A percentile compares a stretch with the other conserved stretches of the same genome.
These are phyloP conservation scores for Aegilops longissima DNA, from an alignment of 176 grass and related monocot genomes.

Conservation along the genomic window DNA sequence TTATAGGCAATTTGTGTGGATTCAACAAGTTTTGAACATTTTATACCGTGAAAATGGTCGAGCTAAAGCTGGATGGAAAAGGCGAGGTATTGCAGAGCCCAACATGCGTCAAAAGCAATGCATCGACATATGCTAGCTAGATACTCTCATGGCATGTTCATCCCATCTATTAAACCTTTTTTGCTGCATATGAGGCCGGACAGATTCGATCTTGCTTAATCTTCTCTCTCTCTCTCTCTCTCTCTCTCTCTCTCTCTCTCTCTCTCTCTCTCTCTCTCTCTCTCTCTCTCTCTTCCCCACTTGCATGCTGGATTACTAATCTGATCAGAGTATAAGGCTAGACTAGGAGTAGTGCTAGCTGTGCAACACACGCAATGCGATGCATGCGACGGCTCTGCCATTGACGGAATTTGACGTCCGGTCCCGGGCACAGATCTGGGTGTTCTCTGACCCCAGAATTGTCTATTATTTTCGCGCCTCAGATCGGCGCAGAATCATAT, in stretches of 20 bases:
- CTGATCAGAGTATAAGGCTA: not conserved
- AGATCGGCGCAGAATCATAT: constrained; percentile 8
- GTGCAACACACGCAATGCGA: too few relatives aligned
- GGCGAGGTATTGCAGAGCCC: not conserved
- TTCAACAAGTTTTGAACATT: not conserved
- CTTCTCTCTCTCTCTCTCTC: too few relatives aligned
- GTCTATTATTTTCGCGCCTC: not conserved
- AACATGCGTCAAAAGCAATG: constrained; percentile 29
- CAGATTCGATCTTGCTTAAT: not conserved
- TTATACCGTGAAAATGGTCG: not conserved
- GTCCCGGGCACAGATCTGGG: not conserved
- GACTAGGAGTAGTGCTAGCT: not conserved
- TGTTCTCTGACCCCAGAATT: not conserved
- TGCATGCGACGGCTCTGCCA: not conserved
- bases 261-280: too few relatives aligned
- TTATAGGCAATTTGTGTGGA: not conserved
- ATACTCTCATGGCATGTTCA: not conserved
- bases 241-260: too few relatives aligned
- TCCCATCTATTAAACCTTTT: constrained; percentile 6
- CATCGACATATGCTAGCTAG: not conserved
- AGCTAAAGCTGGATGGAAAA: not conserved
- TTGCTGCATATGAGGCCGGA: not conserved
- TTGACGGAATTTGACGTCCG: not conserved
- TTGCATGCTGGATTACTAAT: not conserved
- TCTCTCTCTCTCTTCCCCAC: too few relatives aligned